Base-by-base conservation (phyloP, 306 rosid species). In the Senna siamea region DNA sequence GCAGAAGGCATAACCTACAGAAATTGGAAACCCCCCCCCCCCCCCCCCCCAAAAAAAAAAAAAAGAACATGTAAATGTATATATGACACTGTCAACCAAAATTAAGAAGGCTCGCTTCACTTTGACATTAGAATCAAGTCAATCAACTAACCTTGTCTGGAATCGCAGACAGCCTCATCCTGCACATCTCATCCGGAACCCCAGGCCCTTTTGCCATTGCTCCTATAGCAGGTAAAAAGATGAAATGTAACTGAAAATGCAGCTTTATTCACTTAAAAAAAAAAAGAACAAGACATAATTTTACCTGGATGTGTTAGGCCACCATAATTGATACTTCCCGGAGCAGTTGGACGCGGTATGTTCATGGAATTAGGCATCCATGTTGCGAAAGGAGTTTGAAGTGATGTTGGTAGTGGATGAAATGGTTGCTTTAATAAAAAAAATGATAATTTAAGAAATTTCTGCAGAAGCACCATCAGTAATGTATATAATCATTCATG, bases 61-160 rank as follows among this genome's bases (percentile, higher is more conserved):
- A n/a, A n/a, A n/a, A n/a, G n/a, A n/a, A n/a, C n/a, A n/a, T n/a
- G n/a, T n/a, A n/a, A n/a, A n/a, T n/a, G n/a, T n/a, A 10, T 20
- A 18, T 11, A 2, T 41, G 65, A 59, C 30, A 40, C 22, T 38
- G 57, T 19, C 9, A 61, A 61, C 11, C 35, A 11, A 23, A 55
- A 23, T 10, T 55, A 22, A 9, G 22, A 40, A 43, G 43, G 61
- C n/a, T 20, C 30, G 17, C 14, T 40, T 12, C 17, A 17, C 13
- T n/a, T n/a, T 18, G 55, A 18, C 55, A 14, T 64, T 37, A 15
- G 72, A 34, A 52, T 74, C n/a, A n/a, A n/a, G n/a, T n/a, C n/a
- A n/a, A n/a, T n/a, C 38, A 64, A 64, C 79, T 64, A 15, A 75
- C 79, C 65, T 48, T 53, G 34, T 75, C 56, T 17, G 54, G 34